Conservation (phyloP, 208 protist genomes). For the Crithidia expoeki region DNA sequence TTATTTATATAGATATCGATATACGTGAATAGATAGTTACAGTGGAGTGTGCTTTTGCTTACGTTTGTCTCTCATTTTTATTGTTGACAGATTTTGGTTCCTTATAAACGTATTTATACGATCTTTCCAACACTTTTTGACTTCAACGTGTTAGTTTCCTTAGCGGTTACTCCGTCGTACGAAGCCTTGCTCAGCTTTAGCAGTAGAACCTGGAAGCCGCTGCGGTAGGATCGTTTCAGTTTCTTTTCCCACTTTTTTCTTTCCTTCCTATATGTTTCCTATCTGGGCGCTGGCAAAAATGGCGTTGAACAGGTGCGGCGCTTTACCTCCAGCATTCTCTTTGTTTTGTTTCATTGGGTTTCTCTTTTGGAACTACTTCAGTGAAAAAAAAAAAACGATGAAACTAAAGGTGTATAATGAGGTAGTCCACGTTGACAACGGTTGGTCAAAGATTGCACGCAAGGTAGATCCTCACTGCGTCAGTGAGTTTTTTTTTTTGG, state of each 20-base stretch:
- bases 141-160: neutral
- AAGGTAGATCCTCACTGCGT: no score
- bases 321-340: no score
- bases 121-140: neutral
- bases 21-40: no score
- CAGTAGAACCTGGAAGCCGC: neutral
- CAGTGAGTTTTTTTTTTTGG: no score
- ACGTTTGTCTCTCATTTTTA: neutral
- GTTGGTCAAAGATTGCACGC: no score
- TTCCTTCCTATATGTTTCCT: neutral
- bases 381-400: no score
- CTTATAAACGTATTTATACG: neutral
- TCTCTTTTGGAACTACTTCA: no score
- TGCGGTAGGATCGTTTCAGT: neutral
- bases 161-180: neutral
- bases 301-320: neutral
- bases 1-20: no score
- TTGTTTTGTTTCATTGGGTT: no score
- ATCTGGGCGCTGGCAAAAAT: neutral
- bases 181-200: neutral
- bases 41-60: neutral
- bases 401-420: no score
- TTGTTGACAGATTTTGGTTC: no score
- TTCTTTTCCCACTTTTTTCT: neutral
- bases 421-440: no score